Evolutionary conservation across 208 protist genomes (phyloP).

Genomic region (Trypanosoma grayi): DNA sequence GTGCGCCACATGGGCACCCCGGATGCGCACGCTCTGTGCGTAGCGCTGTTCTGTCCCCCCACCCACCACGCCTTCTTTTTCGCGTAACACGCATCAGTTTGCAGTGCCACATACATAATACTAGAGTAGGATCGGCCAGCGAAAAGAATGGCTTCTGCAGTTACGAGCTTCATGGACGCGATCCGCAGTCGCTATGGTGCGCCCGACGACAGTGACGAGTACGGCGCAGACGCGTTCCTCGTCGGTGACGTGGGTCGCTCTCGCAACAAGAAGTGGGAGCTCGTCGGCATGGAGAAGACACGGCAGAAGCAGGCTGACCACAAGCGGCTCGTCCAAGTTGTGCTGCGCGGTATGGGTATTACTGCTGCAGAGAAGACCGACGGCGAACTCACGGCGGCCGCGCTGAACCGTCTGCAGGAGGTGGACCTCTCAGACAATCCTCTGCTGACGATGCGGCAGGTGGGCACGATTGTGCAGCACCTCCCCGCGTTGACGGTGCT

Average conservation of each 20-base stretch:
- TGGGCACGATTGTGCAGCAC: constrained; percentile 45
- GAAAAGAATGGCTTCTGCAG: constrained; percentile 1
- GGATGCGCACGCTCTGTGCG: too few species aligned
- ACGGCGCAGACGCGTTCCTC: constrained; percentile 43
- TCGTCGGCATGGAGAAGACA: constrained; percentile 80
- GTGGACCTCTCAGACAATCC: constrained; percentile 78
- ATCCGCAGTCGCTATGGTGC: constrained; percentile 73
- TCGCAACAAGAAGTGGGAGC: constrained; percentile 73
- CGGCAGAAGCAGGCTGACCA: constrained; percentile 57
- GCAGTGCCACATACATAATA: too few species aligned
- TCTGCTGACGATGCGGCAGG: constrained; percentile 43
- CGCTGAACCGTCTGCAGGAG: constrained; percentile 50
- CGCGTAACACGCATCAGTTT: too few species aligned
- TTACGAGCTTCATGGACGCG: constrained; percentile 76
- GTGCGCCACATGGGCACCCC: too few species aligned
- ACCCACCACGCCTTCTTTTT: too few species aligned
- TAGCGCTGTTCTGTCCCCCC: not conserved
- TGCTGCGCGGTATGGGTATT: constrained; percentile 58
- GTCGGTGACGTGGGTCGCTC: constrained; percentile 32
- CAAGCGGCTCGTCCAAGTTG: constrained; percentile 56
- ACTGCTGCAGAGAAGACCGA: constrained; percentile 37
- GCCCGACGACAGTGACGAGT: constrained; percentile 44
- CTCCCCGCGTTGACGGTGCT: constrained; percentile 60
- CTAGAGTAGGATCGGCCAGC: not conserved
- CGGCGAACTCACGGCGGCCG: constrained; percentile 39